These are phyloP conservation scores for Fusarium tricinctum DNA, from an alignment of 2,329 filamentous ascomycete species.

Conservation along the genomic window DNA sequence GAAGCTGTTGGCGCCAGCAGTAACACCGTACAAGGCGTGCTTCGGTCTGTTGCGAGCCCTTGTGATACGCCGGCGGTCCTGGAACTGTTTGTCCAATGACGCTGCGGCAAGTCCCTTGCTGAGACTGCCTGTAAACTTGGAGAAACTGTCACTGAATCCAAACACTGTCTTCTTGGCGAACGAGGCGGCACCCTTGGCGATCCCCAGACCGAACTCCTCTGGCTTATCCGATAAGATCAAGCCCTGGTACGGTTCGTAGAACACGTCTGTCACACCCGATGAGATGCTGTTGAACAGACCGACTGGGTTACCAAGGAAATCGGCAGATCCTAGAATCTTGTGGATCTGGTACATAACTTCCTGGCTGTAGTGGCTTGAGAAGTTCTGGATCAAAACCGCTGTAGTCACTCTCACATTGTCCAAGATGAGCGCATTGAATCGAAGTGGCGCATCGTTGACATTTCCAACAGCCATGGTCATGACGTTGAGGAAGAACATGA, in stretches of 20 bases:
- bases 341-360: conserved; percentile 96
- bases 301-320: conserved; percentile 97
- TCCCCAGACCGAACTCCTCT: conserved; percentile 93
- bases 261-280: conserved; percentile 96
- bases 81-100: conserved; percentile 98
- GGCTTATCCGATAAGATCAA: conserved; percentile 96
- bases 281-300: conserved; percentile 98
- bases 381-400: conserved; percentile 84
- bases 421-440: conserved; percentile 91
- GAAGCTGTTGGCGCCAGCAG: conserved; percentile 94
- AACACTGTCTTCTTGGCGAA: conserved; percentile 99
- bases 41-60: conserved; percentile 94
- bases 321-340: conserved; percentile 95
- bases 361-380: conserved; percentile 96
- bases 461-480: conserved; percentile 99
- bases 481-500: conserved; percentile 99
- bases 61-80: conserved; percentile 94
- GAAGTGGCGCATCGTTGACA: conserved; percentile 96
- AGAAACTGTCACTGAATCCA: conserved; percentile 96
- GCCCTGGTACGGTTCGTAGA: conserved; percentile 99
- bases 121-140: conserved; percentile 96
- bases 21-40: conserved; percentile 96
- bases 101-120: conserved; percentile 96
- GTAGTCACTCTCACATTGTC: conserved; percentile 96
- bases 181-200: conserved; percentile 95